phyloP scores from a whole-genome alignment of 805 yeast genomes.

The Yamadazyma insecticola region DNA sequence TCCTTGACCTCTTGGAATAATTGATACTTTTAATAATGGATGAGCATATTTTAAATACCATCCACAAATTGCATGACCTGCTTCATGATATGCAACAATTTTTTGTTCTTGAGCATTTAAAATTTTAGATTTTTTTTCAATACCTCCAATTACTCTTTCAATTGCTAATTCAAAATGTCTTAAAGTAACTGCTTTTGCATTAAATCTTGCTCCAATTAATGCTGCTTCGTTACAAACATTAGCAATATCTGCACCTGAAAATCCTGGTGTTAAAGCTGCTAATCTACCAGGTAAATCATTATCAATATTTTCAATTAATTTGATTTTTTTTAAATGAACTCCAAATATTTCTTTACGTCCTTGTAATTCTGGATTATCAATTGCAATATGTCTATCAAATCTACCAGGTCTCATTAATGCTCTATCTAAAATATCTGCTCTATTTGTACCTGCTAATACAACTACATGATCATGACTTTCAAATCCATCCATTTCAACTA shows the following conservation, averaged over 20 bases:
- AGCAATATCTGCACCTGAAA: constrained; percentile 97
- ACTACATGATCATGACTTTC: constrained; percentile 88
- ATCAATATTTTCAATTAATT: constrained; percentile 5
- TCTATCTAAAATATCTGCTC: constrained; percentile 88
- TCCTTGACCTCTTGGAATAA: constrained; percentile 95
- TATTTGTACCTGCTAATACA: constrained; percentile 95
- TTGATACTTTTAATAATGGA: constrained; percentile 91
- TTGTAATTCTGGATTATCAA: constrained; percentile 91
- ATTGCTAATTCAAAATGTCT: constrained; percentile 92
- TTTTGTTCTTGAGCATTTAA: constrained; percentile 81
- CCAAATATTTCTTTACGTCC: constrained; percentile 91
- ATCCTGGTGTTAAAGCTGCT: constrained; percentile 96
- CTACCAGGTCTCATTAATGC: constrained; percentile 97
- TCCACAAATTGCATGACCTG: constrained; percentile 98
- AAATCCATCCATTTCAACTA: constrained; percentile 99
- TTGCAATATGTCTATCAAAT: constrained; percentile 87
- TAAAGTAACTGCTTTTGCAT: constrained; percentile 64
- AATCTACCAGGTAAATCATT: constrained; percentile 70
- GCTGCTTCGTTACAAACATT: constrained; percentile 98
- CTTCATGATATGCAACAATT: constrained; percentile 96
- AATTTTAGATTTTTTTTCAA: constrained; percentile 84
- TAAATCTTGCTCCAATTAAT: constrained; percentile 86
- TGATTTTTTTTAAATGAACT: constrained; percentile 58
- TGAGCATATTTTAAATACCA: constrained; percentile 92
- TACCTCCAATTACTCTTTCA: constrained; percentile 94